These are phyloP conservation scores for Daedaleopsis nitida DNA, from an alignment of 768 basidiomycete genomes.

Conservation along the genomic window DNA sequence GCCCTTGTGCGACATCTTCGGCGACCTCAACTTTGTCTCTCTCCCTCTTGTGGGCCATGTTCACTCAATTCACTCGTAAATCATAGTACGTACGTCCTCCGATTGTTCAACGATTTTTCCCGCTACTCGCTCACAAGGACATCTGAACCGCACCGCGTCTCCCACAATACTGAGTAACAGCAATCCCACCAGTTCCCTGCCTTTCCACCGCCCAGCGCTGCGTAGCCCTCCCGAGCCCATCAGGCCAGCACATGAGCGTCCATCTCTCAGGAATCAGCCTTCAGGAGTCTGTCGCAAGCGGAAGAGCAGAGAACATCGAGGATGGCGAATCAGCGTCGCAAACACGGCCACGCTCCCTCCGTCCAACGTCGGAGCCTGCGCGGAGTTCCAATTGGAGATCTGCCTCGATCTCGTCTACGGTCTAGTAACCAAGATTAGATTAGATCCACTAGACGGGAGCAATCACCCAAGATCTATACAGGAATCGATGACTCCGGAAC, in stretches of 20 bases:
- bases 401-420: background rate
- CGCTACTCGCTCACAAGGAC: constrained; percentile 4
- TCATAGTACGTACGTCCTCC: constrained; percentile 10
- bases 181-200: background rate
- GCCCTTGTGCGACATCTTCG: constrained; percentile 21
- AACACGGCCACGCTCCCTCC: background rate
- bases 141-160: constrained; percentile 1
- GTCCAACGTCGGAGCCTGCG: background rate
- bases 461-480: background rate
- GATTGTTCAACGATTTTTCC: background rate
- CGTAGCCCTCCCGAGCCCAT: background rate
- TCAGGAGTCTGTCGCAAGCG: background rate
- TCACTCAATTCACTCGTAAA: constrained; percentile 11
- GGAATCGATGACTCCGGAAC: constrained; percentile 5
- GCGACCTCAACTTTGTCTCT: constrained; percentile 18
- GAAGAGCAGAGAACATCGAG: constrained; percentile 5
- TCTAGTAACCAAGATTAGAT: constrained; percentile 3
- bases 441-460: background rate
- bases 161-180: constrained; percentile 9
- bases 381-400: constrained; percentile 7
- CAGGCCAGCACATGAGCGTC: background rate
- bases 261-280: background rate
- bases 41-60: constrained; percentile 4
- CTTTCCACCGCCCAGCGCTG: background rate
- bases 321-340: background rate